Conservation (phyloP, 1,139 yeast species). For the Tardiomyces blankii region DNA sequence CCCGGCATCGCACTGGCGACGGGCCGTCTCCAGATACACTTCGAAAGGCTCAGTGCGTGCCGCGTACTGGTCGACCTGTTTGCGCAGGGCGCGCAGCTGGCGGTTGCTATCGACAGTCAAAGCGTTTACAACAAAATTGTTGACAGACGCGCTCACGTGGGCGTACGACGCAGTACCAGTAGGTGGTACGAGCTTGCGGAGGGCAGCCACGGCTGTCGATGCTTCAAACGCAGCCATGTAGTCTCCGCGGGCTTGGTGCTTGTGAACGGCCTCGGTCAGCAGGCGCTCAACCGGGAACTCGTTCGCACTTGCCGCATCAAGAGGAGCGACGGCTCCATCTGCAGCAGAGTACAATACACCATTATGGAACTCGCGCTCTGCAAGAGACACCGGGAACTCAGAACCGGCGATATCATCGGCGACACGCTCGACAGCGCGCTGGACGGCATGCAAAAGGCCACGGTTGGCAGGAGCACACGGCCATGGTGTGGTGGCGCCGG, state of each 20-base stretch:
- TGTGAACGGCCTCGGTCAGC: not conserved
- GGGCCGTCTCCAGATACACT: not conserved
- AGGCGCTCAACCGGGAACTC: no score
- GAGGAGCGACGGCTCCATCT: no score
- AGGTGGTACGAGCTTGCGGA: not conserved
- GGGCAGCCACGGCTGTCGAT: slow-evolving; percentile 5
- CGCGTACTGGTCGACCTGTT: not conserved
- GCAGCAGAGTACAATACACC: no score
- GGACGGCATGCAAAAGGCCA: slow-evolving; percentile 6
- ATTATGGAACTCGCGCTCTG: no score
- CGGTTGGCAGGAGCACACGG: slow-evolving; percentile 9
- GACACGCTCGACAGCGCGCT: slow-evolving; percentile 7
- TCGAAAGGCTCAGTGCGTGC: not conserved
- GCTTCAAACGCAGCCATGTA: not conserved
- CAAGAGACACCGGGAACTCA: no score
- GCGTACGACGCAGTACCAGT: not conserved
- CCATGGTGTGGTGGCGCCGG: slow-evolving; percentile 1
- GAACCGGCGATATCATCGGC: slow-evolving; percentile 7
- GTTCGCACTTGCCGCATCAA: no score
- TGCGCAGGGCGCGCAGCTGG: not conserved
- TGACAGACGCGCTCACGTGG: not conserved
- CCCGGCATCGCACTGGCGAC: not conserved
- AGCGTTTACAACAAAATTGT: not conserved
- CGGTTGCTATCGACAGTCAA: not conserved
- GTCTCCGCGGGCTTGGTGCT: not conserved